Percentiles rank a stretch among this genome's conserved stretches.
These are phyloP conservation scores for Diacronema lutheri DNA, from an alignment of 78 protist species.

Conservation along the genomic window DNA sequence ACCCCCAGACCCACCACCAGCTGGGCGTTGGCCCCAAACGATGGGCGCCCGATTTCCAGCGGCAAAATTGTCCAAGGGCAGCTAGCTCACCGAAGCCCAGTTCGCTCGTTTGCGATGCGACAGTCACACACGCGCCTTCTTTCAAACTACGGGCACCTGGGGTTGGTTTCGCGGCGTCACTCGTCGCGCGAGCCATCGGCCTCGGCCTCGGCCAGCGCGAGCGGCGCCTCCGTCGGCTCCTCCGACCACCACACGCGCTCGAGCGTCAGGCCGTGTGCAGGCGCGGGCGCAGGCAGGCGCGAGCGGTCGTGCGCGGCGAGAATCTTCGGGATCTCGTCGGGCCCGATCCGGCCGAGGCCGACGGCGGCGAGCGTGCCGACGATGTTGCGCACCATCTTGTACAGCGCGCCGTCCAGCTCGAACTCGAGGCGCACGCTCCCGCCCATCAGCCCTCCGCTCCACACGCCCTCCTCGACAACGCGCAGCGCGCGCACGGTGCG, in stretches of 20 bases:
- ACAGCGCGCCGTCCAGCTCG: neutral
- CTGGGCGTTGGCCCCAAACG: too few species aligned
- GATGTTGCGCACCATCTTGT: neutral
- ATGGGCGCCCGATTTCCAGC: too few species aligned
- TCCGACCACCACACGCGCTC: neutral
- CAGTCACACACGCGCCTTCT: too few species aligned
- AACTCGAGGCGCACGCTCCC: neutral
- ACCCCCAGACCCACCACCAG: too few species aligned
- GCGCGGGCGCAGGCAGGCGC: neutral
- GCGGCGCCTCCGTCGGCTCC: too few species aligned
- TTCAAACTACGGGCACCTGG: too few species aligned
- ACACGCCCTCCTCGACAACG: neutral
- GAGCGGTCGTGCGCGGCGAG: neutral
- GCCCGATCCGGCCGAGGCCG: neutral
- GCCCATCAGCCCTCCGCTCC: neutral
- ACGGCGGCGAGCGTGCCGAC: neutral
- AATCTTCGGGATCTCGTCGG: neutral
- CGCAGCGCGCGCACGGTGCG: neutral
- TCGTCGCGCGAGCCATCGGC: too few species aligned
- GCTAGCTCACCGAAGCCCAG: too few species aligned
- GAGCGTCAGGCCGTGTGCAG: conserved; percentile 12
- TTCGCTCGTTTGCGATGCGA: too few species aligned
- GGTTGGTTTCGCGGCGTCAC: too few species aligned
- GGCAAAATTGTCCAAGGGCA: too few species aligned
- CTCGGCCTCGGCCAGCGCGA: too few species aligned